phyloP scores from a whole-genome alignment of 1,284 basidiomycete species.

The Mycena citricolor region DNA sequence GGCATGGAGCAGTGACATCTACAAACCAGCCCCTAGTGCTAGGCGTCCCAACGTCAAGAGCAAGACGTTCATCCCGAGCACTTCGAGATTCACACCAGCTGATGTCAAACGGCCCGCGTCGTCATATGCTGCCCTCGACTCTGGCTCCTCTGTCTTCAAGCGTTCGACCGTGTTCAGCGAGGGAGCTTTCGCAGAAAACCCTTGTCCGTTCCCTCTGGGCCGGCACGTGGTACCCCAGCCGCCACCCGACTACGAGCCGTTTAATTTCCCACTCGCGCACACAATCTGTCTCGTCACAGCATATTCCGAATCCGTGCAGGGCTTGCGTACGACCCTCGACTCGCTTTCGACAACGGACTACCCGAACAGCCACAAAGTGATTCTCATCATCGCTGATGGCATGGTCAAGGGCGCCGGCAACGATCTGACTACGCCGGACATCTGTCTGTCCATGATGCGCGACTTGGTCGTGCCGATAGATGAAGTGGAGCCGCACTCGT shows the following conservation, averaged over 20 bases:
- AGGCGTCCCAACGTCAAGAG: constrained; percentile 85
- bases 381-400: constrained; percentile 96
- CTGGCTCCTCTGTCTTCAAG: no score
- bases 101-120: constrained; percentile 79
- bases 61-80: constrained; percentile 79
- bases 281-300: constrained; percentile 97
- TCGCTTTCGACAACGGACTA: constrained; percentile 98
- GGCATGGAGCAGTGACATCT: constrained; percentile 96
- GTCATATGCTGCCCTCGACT: constrained; percentile 64
- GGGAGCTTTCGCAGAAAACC: constrained; percentile 58
- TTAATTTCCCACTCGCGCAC: constrained; percentile 93
- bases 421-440: constrained; percentile 87
- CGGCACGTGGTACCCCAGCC: constrained; percentile 96
- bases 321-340: constrained; percentile 95
- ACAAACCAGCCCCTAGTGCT: constrained; percentile 87
- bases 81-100: constrained; percentile 84
- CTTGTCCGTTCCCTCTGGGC: constrained; percentile 89
- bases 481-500: constrained; percentile 94
- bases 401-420: constrained; percentile 98
- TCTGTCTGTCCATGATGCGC: constrained; percentile 97
- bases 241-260: constrained; percentile 88
- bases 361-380: constrained; percentile 96
- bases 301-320: constrained; percentile 96
- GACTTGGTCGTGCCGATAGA: constrained; percentile 83
- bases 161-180: constrained; percentile 65